Conservation (phyloP, 1,284 basidiomycete species). For the Kalmanozyma brasiliensis region DNA sequence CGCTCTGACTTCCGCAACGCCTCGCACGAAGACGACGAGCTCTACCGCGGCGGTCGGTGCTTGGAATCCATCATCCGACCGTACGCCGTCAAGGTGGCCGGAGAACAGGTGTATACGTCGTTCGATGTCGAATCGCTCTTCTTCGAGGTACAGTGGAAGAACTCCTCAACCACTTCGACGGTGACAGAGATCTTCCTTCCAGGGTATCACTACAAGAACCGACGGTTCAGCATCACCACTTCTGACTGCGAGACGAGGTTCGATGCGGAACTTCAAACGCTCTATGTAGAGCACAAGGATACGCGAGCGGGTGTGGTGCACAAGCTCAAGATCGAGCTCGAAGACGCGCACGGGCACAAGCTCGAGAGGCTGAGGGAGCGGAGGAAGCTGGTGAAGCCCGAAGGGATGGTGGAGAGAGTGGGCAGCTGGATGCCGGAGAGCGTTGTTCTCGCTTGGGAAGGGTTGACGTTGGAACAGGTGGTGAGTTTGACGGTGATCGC, state of each 20-base stretch:
- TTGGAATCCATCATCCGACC: slow-evolving; percentile 74
- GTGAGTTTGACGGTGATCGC: slow-evolving; percentile 13
- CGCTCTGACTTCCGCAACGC: slow-evolving; percentile 54
- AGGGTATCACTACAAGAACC: slow-evolving; percentile 38
- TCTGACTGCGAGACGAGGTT: slow-evolving; percentile 32
- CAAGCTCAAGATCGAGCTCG: slow-evolving; percentile 40
- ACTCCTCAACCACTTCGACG: slow-evolving; percentile 12
- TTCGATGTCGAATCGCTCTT: slow-evolving; percentile 54
- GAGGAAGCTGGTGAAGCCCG: slow-evolving; percentile 8
- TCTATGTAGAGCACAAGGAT: slow-evolving; percentile 46
- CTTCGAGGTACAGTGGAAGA: slow-evolving; percentile 62
- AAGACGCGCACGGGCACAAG: slow-evolving; percentile 13
- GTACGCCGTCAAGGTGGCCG: slow-evolving; percentile 66
- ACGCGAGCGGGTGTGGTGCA: slow-evolving; percentile 32
- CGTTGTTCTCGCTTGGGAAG: slow-evolving; percentile 25
- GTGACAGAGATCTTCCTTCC: slow-evolving; percentile 60
- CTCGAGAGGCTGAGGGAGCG: slow-evolving; percentile 9
- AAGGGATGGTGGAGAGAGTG: slow-evolving; percentile 5
- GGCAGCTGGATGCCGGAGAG: slow-evolving; percentile 13
- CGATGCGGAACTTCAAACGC: slow-evolving; percentile 47
- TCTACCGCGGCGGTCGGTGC: slow-evolving; percentile 84
- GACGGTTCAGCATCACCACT: slow-evolving; percentile 36
- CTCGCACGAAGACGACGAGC: slow-evolving; percentile 70
- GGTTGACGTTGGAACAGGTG: slow-evolving; percentile 18
- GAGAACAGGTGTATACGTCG: slow-evolving; percentile 50